Evolutionary conservation across 345 rosid genomes (phyloP).

Genomic region (Syzygium oleosum): DNA sequence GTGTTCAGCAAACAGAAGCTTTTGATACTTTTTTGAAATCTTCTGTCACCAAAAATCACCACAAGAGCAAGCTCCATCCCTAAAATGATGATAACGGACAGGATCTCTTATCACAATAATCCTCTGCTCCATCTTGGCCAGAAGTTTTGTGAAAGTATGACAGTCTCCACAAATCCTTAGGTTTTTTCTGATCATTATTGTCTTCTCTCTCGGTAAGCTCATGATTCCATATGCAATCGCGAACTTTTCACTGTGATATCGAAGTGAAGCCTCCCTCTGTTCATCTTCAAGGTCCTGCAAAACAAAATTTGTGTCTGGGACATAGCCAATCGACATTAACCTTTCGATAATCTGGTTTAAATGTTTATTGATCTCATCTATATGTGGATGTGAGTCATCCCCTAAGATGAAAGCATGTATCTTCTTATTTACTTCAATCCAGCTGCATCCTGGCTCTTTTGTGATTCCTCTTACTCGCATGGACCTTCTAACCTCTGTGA

Average conservation of each 20-base stretch:
- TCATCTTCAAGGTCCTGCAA: constrained; percentile 67
- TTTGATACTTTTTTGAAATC: not conserved
- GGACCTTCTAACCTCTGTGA: constrained; percentile 28
- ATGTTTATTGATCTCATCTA: constrained; percentile 24
- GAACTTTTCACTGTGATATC: constrained; percentile 60
- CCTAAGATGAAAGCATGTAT: constrained; percentile 58
- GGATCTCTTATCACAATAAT: constrained; percentile 55
- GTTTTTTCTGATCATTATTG: constrained; percentile 56
- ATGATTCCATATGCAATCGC: constrained; percentile 50
- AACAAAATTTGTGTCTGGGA: constrained; percentile 55
- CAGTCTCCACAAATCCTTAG: constrained; percentile 66
- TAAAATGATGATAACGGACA: constrained; percentile 57
- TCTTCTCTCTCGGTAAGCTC: constrained; percentile 24
- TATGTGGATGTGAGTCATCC: constrained; percentile 54
- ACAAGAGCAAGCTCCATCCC: constrained; percentile 53
- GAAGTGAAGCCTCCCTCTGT: constrained; percentile 54
- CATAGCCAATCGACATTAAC: constrained; percentile 43
- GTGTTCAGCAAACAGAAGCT: not conserved
- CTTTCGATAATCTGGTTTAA: constrained; percentile 27
- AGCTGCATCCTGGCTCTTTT: constrained; percentile 72
- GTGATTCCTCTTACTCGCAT: constrained; percentile 43
- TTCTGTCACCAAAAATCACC: constrained; percentile 53
- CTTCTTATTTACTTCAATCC: constrained; percentile 60
- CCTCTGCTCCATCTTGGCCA: constrained; percentile 38
- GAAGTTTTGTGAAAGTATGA: constrained; percentile 53